Evolutionary conservation across 2,329 filamentous ascomycete species (phyloP), one percentile per base, ranked within the genome.

Genomic region (Venturia asperata): DNA sequence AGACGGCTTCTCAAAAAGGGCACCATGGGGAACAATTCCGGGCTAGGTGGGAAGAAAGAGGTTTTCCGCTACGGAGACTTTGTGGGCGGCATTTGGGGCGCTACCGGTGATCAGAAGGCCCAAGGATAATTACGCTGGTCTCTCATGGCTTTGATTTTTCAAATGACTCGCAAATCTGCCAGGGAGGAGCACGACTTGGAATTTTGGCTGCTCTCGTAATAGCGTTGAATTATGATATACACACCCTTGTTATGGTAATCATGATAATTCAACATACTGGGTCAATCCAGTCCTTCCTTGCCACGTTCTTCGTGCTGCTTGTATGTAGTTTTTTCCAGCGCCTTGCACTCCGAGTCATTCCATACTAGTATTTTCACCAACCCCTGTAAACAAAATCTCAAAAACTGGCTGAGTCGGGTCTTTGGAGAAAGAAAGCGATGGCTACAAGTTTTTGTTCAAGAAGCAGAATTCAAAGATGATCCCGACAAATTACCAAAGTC

Each of bases 1-100:
- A 83, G 91, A 66, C 84, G 91, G 67, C 91, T 90, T 0, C 96
- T 97, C 76, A 89, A 86, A 60, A 90, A 88, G 70, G 82, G 74
- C 5, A 70, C 76, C 6, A 76, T 77, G 67, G 74, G 75, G 0
- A 71, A 71, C 21, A 66, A 24, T 24, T 30, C 41, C 2, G 65
- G 65, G 15, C 42, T 66, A 5, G 65, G 65, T 13, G 65, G 62
- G 6, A 56, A 42, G 74, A 80, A 68, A 77, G 93, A 97, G 67
- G 92, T 97, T 0, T 97, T 99, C 77, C 85, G 87, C 72, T 99
- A 97, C 74, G 86, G 91, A 68, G 94, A 99, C 66, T 97, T 97
- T 77, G 91, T 97, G 68, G 77, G 70, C 67, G 67, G 81, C 21
- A 76, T 73, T 2, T 78, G 78, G 10, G 77, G 76, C 24, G 61